These are phyloP conservation scores for Tolypocladium sp. DNA, from an alignment of 2,329 filamentous ascomycete species.

Conservation along the genomic window DNA sequence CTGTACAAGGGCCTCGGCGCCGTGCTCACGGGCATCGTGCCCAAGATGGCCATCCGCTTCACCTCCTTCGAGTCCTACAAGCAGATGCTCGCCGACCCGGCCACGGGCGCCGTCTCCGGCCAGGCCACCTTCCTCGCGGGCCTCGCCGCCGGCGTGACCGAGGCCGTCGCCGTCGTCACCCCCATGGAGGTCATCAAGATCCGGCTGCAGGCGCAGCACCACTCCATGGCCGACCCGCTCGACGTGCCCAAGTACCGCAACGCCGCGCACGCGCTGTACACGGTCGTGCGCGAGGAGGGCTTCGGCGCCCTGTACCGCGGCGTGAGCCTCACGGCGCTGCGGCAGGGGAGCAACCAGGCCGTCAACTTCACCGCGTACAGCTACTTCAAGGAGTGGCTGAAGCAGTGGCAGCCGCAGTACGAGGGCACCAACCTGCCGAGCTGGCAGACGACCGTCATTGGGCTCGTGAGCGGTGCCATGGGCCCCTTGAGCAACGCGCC, in stretches of 20 bases:
- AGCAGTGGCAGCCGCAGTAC: slow-evolving; percentile 63
- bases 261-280: slow-evolving; percentile 74
- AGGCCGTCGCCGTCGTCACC: slow-evolving; percentile 92
- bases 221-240: slow-evolving; percentile 93
- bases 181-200: slow-evolving; percentile 99
- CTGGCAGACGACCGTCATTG: slow-evolving; percentile 87
- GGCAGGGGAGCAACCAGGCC: slow-evolving; percentile 95
- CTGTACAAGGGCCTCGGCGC: slow-evolving; percentile 98
- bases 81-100: slow-evolving; percentile 61
- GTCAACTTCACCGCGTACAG: slow-evolving; percentile 98
- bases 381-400: slow-evolving; percentile 76
- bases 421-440: slow-evolving; percentile 59
- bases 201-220: slow-evolving; percentile 92
- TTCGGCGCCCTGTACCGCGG: slow-evolving; percentile 82
- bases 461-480: slow-evolving; percentile 86
- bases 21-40: slow-evolving; percentile 90
- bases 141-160: slow-evolving; percentile 85
- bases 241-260: slow-evolving; percentile 97
- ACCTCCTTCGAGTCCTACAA: slow-evolving; percentile 97
- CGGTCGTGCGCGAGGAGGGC: slow-evolving; percentile 87
- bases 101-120: slow-evolving; percentile 59
- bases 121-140: slow-evolving; percentile 67
- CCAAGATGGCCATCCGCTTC: slow-evolving; percentile 99
- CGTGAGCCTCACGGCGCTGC: slow-evolving; percentile 83
- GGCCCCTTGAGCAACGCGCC: slow-evolving; percentile 93